Evolutionary conservation across 2,329 filamentous ascomycete genomes (phyloP).

Genomic region (Pseudogymnoascus sp.): DNA sequence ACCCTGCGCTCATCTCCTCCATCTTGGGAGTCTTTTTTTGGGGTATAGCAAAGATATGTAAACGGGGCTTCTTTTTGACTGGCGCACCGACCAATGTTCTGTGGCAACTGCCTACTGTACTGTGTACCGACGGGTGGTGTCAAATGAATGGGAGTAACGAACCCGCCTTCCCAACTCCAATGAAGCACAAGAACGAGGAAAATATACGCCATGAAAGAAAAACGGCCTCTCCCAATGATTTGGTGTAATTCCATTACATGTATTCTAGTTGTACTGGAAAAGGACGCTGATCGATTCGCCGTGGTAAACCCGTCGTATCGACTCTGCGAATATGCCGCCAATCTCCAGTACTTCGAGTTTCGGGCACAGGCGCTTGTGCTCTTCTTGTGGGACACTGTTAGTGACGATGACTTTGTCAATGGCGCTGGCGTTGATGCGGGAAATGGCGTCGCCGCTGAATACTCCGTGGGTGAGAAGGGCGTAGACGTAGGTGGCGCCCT

Average conservation of each 20-base stretch:
- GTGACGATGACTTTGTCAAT: constrained; percentile 93
- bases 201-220: constrained; percentile 6
- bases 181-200: constrained; percentile 2
- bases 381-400: constrained; percentile 84
- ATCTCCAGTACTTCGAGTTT: constrained; percentile 92
- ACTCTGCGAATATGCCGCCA: constrained; percentile 85
- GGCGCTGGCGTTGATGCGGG: constrained; percentile 84
- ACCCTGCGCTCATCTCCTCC: constrained; percentile 3
- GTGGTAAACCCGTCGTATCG: constrained; percentile 91
- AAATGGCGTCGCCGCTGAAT: constrained; percentile 88
- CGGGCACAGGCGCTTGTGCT: constrained; percentile 67
- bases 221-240: constrained; percentile 2
- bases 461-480: constrained; percentile 92
- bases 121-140: background rate
- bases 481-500: constrained; percentile 85
- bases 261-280: constrained; percentile 67
- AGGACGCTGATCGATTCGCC: constrained; percentile 95
- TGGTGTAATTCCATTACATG: constrained; percentile 8
- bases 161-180: constrained; percentile 6
- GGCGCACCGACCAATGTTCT: background rate
- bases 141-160: constrained; percentile 5
- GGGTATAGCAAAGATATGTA: constrained; percentile 6
- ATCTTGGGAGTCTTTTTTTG: background rate
- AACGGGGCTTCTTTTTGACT: constrained; percentile 1
- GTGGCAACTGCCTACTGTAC: constrained; percentile 2